These are phyloP conservation scores for Hirsutella minnesotensis DNA, from an alignment of 2,329 filamentous ascomycete genomes.

Conservation along the genomic window DNA sequence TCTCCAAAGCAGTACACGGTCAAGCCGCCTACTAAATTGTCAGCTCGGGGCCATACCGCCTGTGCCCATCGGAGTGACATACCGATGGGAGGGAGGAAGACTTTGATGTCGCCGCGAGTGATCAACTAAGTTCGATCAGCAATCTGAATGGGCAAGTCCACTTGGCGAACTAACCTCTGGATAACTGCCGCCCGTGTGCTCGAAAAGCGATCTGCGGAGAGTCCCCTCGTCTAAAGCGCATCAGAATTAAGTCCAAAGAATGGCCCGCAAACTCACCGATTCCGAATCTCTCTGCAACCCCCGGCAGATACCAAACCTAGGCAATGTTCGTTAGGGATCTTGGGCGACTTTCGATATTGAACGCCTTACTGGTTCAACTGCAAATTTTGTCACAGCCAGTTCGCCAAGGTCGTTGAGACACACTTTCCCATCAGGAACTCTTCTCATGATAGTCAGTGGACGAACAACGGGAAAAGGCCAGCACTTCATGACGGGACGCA, in stretches of 20 bases:
- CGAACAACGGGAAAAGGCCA: not conserved
- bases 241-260: slow-evolving; percentile 11
- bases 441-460: slow-evolving; percentile 11
- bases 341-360: not conserved
- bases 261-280: slow-evolving; percentile 45
- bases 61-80: slow-evolving; percentile 8
- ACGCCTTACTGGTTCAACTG: slow-evolving; percentile 72
- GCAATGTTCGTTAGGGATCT: slow-evolving; percentile 2
- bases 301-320: slow-evolving; percentile 68
- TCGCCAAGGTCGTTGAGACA: slow-evolving; percentile 80
- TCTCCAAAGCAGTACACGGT: slow-evolving; percentile 98
- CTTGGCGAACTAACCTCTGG: slow-evolving; percentile 48
- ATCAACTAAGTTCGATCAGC: slow-evolving; percentile 48
- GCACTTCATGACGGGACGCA: slow-evolving; percentile 13
- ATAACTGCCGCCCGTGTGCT: slow-evolving; percentile 91
- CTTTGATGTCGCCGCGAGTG: slow-evolving; percentile 85
- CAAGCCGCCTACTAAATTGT: slow-evolving; percentile 49
- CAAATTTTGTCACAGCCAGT: slow-evolving; percentile 88
- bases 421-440: slow-evolving; percentile 71
- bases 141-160: not conserved
- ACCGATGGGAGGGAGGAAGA: slow-evolving; percentile 91
- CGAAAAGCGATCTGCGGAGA: slow-evolving; percentile 77
- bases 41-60: not conserved
- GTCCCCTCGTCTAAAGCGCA: slow-evolving; percentile 59
- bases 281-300: slow-evolving; percentile 84